Conservation (phyloP, 768 basidiomycete species). For the Rhizopogon rudus region DNA sequence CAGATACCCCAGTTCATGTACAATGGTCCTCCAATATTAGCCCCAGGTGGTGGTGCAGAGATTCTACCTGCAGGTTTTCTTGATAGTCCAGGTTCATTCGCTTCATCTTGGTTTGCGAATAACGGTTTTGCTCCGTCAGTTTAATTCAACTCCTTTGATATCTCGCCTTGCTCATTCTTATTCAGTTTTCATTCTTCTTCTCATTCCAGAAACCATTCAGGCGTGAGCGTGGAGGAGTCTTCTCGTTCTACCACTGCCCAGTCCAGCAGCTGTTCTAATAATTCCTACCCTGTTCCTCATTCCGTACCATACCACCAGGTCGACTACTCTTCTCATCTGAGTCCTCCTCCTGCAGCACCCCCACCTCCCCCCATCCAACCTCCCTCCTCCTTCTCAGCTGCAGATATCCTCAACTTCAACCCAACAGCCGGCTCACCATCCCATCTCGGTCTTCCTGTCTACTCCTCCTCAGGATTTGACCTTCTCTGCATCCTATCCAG, state of each 20-base stretch:
- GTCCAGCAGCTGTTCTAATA: background rate
- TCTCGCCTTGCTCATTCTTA: constrained; percentile 8
- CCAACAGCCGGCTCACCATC: constrained; percentile 17
- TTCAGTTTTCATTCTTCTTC: constrained; percentile 18
- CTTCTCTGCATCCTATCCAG: constrained; percentile 76
- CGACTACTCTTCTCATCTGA: background rate
- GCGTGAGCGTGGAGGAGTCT: background rate
- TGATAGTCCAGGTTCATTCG: constrained; percentile 19
- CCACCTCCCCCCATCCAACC: background rate
- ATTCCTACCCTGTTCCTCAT: background rate
- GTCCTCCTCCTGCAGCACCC: constrained; percentile 5
- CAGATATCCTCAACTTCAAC: background rate
- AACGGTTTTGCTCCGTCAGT: constrained; percentile 35
- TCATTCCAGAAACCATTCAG: constrained; percentile 11
- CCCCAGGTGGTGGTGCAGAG: constrained; percentile 71
- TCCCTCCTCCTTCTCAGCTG: constrained; percentile 3
- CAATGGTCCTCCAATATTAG: constrained; percentile 52
- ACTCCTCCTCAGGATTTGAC: constrained; percentile 91
- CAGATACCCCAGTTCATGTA: constrained; percentile 67
- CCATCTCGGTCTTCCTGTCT: constrained; percentile 51
- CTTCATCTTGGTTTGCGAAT: constrained; percentile 48
- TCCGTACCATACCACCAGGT: background rate
- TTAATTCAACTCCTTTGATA: background rate
- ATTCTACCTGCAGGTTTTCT: constrained; percentile 49
- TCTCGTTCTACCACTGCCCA: background rate